Conservation (phyloP, 169 alveolate genomes). For the Plasmodium coatneyi region DNA sequence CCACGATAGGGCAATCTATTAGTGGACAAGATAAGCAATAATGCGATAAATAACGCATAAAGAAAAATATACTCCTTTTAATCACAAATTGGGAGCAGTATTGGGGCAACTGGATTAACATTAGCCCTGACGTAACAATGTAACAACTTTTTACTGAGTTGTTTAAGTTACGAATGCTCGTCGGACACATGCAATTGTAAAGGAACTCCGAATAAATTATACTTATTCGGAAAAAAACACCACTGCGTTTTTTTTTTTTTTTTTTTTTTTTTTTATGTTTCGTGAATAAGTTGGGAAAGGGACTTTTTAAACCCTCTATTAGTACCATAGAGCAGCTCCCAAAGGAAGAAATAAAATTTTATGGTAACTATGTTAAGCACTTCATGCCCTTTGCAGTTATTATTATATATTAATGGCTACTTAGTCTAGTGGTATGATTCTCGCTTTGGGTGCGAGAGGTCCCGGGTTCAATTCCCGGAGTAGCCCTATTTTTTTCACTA, state of each 20-base stretch:
- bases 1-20: not conserved
- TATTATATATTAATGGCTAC: constrained; percentile 76
- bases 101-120: not conserved
- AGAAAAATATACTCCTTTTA: not conserved
- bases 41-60: not conserved
- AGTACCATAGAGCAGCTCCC: not conserved
- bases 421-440: constrained; percentile 99
- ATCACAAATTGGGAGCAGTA: not conserved
- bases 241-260: not conserved
- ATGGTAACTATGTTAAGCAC: not conserved
- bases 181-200: not conserved
- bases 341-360: not conserved
- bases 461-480: constrained; percentile 99
- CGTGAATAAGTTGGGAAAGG: not conserved
- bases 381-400: not conserved
- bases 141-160: not conserved
- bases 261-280: not conserved
- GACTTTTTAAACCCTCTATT: too few relatives aligned
- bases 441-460: constrained; percentile 99
- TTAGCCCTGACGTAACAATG: not conserved
- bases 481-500: constrained; percentile 84
- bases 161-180: not conserved
- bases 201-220: not conserved
- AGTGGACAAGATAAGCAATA: not conserved
- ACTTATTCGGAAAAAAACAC: not conserved